Percentiles rank a stretch among this genome's conserved stretches.
Conservation (phyloP, 2,329 filamentous ascomycete species). For the Rugonectria rugulosa region DNA sequence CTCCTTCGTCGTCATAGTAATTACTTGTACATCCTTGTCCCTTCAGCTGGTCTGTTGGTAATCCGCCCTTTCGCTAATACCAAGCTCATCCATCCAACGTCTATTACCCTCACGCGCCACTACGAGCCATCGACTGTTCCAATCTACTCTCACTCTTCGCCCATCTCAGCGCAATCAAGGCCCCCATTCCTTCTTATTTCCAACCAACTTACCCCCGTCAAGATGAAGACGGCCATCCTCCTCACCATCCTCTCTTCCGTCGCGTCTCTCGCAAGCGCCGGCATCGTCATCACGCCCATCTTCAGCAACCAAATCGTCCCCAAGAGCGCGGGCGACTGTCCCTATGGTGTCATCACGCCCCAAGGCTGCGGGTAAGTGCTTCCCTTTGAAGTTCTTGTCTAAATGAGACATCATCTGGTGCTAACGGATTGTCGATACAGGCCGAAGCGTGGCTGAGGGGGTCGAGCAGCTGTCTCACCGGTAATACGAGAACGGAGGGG, state of each 20-base stretch:
- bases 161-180: not conserved
- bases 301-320: slow-evolving; percentile 59
- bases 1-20: slow-evolving; percentile 12
- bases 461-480: not conserved
- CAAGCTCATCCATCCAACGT: not conserved
- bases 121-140: not conserved
- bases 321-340: slow-evolving; percentile 58
- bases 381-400: no score
- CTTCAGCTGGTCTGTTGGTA: slow-evolving; percentile 18
- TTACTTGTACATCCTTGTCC: not conserved
- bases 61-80: slow-evolving; percentile 2
- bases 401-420: not conserved
- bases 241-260: slow-evolving; percentile 52
- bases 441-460: slow-evolving; percentile 28
- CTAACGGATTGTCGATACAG: slow-evolving; percentile 12
- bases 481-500: not conserved
- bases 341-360: slow-evolving; percentile 63
- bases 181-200: not conserved
- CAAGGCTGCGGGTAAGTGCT: slow-evolving; percentile 63
- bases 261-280: slow-evolving; percentile 57
- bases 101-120: not conserved
- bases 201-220: slow-evolving; percentile 14
- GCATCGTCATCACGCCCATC: slow-evolving; percentile 64
- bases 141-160: not conserved
- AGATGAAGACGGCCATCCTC: slow-evolving; percentile 41